Evolutionary conservation across 1,284 basidiomycete species (phyloP).

Genomic region (Sporisorium sorghi): DNA sequence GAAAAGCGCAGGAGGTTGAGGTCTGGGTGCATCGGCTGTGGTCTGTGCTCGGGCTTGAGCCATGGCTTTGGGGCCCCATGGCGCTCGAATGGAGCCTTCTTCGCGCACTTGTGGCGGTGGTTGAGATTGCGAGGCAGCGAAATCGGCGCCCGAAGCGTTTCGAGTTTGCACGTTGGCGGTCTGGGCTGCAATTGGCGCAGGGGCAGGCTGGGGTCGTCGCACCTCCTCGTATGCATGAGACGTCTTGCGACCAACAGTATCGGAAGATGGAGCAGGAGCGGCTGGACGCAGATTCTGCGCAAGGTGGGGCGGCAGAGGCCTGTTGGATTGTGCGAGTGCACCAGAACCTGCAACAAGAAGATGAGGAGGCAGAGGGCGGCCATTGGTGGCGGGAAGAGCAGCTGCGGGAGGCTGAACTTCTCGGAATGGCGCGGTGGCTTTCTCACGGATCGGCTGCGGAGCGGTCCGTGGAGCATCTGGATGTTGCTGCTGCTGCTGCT

Average conservation of each 20-base stretch:
- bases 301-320: slow-evolving; percentile 55
- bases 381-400: slow-evolving; percentile 10
- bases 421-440: background rate
- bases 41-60: slow-evolving; percentile 17
- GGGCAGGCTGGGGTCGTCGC: slow-evolving; percentile 11
- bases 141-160: background rate
- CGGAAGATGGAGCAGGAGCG: slow-evolving; percentile 7
- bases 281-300: slow-evolving; percentile 40
- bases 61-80: slow-evolving; percentile 36
- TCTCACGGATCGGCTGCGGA: slow-evolving; percentile 11
- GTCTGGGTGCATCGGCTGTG: background rate
- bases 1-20: background rate
- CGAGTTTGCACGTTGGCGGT: background rate
- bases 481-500: background rate
- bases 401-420: slow-evolving; percentile 5
- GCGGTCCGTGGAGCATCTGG: background rate
- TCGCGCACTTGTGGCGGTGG: slow-evolving; percentile 5
- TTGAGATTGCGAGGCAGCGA: slow-evolving; percentile 9
- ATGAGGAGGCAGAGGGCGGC: slow-evolving; percentile 40
- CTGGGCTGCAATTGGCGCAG: slow-evolving; percentile 1
- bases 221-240: slow-evolving; percentile 33
- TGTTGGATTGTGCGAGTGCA: slow-evolving; percentile 11
- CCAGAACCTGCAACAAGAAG: slow-evolving; percentile 29
- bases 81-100: slow-evolving; percentile 16
- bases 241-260: slow-evolving; percentile 28